Conservation (phyloP, 2,329 filamentous ascomycete genomes). For the Knoxdaviesia proteae region DNA sequence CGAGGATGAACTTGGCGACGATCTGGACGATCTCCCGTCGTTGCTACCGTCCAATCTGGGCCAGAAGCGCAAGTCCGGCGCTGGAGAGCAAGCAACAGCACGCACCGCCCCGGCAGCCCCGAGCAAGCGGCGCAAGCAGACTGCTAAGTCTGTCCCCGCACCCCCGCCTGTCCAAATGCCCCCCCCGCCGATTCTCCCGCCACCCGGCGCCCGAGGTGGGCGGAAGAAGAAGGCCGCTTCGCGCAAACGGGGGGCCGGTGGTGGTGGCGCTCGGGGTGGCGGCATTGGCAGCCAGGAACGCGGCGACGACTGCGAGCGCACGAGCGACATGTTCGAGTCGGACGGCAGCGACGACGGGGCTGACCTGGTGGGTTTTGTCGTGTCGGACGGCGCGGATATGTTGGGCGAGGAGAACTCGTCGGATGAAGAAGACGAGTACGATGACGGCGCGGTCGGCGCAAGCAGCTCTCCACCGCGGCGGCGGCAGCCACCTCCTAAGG, state of each 20-base stretch:
- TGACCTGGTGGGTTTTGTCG: constrained; percentile 3
- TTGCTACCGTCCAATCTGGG: too few relatives aligned
- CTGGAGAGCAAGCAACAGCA: too few relatives aligned
- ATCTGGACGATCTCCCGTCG: too few relatives aligned
- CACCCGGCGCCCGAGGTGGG: not conserved
- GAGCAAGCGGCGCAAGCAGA: too few relatives aligned
- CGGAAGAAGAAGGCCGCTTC: not conserved
- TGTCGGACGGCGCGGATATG: constrained; percentile 1
- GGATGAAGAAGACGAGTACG: not conserved
- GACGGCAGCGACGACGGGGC: constrained; percentile 4
- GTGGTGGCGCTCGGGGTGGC: not conserved
- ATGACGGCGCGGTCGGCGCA: not conserved
- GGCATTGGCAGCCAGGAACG: not conserved
- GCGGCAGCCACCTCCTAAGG: too few relatives aligned
- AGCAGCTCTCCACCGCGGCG: not conserved
- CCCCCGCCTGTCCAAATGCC: not conserved
- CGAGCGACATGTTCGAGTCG: constrained; percentile 4
- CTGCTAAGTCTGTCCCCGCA: too few relatives aligned
- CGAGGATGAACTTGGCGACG: constrained; percentile 1
- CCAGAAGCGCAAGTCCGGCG: too few relatives aligned
- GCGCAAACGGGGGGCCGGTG: not conserved
- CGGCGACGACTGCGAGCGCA: constrained; percentile 2
- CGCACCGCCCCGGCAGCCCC: too few relatives aligned
- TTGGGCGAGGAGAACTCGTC: not conserved
- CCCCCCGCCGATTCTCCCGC: not conserved